These are phyloP conservation scores for Solanum acaule DNA, from an alignment of 257 asterid species.

Conservation along the genomic window DNA sequence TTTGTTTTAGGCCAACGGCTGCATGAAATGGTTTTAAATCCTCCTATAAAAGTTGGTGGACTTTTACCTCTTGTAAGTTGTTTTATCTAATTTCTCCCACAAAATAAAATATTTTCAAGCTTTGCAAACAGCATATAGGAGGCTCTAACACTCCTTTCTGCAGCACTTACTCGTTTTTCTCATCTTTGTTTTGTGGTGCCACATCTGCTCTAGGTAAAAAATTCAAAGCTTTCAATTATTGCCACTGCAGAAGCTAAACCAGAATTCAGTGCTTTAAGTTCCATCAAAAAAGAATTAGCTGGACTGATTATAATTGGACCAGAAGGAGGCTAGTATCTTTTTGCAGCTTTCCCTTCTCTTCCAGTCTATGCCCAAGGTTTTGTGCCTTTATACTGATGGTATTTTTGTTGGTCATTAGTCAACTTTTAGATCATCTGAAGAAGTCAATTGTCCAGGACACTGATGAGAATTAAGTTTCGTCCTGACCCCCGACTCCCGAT, in stretches of 20 bases:
- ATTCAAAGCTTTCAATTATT: conserved; percentile 55
- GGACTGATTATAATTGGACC: conserved; percentile 89
- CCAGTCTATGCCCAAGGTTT: background rate
- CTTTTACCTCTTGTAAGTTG: conserved; percentile 56
- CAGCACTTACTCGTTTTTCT: background rate
- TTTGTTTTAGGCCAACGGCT: conserved; percentile 64
- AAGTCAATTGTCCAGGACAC: background rate
- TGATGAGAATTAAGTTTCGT: background rate
- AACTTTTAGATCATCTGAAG: background rate
- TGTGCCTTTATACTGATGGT: background rate
- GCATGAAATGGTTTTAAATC: conserved; percentile 77
- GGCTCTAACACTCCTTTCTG: background rate
- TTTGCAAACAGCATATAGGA: background rate
- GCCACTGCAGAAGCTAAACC: conserved; percentile 84
- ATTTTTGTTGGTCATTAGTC: background rate
- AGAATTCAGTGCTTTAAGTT: conserved; percentile 36
- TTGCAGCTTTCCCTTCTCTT: background rate
- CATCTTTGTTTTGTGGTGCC: background rate
- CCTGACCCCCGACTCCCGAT: background rate
- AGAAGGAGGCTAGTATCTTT: conserved; percentile 76
- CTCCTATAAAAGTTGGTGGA: conserved; percentile 41
- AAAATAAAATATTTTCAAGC: background rate
- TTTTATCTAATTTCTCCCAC: background rate
- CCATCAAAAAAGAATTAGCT: conserved; percentile 27
- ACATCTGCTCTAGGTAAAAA: conserved; percentile 39